Conservation (phyloP, 495 filamentous ascomycete species). For the Trichoderma erinaceum region DNA sequence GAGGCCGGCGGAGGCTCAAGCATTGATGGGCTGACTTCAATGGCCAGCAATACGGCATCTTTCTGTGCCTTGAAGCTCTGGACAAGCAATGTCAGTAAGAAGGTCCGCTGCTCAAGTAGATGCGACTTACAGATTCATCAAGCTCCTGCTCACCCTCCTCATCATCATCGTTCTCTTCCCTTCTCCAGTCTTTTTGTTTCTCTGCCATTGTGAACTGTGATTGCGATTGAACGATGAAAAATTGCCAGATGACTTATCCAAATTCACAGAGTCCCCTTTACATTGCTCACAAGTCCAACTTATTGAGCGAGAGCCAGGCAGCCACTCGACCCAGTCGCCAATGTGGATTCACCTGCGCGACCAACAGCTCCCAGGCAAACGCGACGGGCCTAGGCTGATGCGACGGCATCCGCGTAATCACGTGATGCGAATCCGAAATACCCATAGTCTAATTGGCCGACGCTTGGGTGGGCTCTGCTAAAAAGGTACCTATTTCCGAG, state of each 20-base stretch:
- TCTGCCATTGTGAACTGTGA: slow-evolving; percentile 32
- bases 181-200: slow-evolving; percentile 35
- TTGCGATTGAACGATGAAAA: neutral
- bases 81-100: neutral
- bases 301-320: neutral
- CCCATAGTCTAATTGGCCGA: neutral
- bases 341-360: neutral
- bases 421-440: neutral
- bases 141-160: slow-evolving; percentile 72
- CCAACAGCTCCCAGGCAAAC: slow-evolving; percentile 5
- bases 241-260: neutral
- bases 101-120: slow-evolving; percentile 16
- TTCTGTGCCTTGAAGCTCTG: slow-evolving; percentile 88
- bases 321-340: neutral
- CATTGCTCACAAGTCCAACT: neutral
- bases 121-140: slow-evolving; percentile 57
- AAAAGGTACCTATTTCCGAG: neutral
- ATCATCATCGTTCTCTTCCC: slow-evolving; percentile 57
- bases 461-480: neutral
- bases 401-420: slow-evolving; percentile 5
- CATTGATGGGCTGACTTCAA: slow-evolving; percentile 92
- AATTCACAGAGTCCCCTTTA: neutral
- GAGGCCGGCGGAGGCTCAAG: slow-evolving; percentile 56
- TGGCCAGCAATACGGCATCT: slow-evolving; percentile 95
- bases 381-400: neutral